Evolutionary conservation across 2,329 filamentous ascomycete species (phyloP).

Genomic region (Beauveria scarabaeidicola): DNA sequence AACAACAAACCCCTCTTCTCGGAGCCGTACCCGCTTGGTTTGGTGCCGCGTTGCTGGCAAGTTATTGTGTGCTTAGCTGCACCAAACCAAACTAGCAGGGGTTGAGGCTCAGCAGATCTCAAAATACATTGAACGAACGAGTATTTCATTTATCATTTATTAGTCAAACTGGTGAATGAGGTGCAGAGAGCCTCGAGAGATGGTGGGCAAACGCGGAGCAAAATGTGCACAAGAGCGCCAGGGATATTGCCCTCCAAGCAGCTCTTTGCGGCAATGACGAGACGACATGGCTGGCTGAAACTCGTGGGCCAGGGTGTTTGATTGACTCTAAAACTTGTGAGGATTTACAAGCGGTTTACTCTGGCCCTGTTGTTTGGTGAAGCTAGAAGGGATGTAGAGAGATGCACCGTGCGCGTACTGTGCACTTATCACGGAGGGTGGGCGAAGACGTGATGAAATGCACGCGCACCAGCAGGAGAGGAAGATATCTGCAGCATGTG

Average conservation of each 20-base stretch:
- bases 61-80: neutral
- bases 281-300: neutral
- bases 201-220: too few species aligned
- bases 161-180: neutral
- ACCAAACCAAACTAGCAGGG: neutral
- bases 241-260: neutral
- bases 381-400: neutral
- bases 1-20: constrained; percentile 4
- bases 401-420: neutral
- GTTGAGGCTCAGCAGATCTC: neutral
- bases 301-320: neutral
- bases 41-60: neutral
- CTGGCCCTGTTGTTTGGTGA: neutral
- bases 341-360: too few species aligned
- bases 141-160: neutral
- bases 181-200: neutral
- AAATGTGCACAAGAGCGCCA: too few species aligned
- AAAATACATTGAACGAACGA: neutral
- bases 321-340: neutral
- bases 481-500: too few species aligned
- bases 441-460: neutral
- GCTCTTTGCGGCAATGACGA: neutral
- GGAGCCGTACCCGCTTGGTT: constrained; percentile 1
- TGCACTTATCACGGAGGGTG: neutral
- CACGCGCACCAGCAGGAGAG: neutral